Percentiles rank a stretch among this genome's conserved stretches.
These are phyloP conservation scores for Hyphopichia fennica DNA, from an alignment of 1,139 yeast genomes.

Conservation along the genomic window DNA sequence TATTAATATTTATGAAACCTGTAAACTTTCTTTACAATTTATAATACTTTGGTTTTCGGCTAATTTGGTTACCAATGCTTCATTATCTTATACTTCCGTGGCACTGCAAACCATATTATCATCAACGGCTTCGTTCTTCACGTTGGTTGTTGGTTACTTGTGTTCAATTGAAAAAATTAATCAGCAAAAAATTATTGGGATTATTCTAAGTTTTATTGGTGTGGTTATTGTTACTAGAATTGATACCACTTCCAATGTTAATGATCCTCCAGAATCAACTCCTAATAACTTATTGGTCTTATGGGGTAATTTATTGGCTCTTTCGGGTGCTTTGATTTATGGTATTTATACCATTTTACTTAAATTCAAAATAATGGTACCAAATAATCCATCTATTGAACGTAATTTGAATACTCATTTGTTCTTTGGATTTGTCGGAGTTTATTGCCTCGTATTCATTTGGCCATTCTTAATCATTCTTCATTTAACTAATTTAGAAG, in stretches of 20 bases:
- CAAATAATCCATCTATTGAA: constrained; percentile 55
- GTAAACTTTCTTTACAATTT: constrained; percentile 72
- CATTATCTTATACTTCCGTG: constrained; percentile 83
- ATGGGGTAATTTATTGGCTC: constrained; percentile 77
- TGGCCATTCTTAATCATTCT: constrained; percentile 82
- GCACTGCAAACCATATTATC: constrained; percentile 91
- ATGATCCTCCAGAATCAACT: constrained; percentile 20
- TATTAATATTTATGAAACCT: constrained; percentile 47
- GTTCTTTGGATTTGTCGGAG: constrained; percentile 93
- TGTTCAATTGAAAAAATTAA: constrained; percentile 72
- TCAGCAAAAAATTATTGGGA: constrained; percentile 62
- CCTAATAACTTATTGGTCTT: constrained; percentile 45
- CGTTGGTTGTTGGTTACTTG: constrained; percentile 76
- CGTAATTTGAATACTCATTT: constrained; percentile 76
- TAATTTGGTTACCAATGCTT: constrained; percentile 83
- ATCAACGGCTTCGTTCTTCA: constrained; percentile 90
- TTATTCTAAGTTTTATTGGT: constrained; percentile 73
- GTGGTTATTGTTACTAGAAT: constrained; percentile 73
- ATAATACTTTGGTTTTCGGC: constrained; percentile 88
- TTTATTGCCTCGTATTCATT: constrained; percentile 68
- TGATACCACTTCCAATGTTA: constrained; percentile 40
- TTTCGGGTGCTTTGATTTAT: constrained; percentile 80
- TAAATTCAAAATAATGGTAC: constrained; percentile 59
- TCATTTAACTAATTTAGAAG: constrained; percentile 63
- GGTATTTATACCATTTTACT: constrained; percentile 89